phyloP scores from a whole-genome alignment of 192 early-diverging fungal species.

The Linnemannia schmuckeri region DNA sequence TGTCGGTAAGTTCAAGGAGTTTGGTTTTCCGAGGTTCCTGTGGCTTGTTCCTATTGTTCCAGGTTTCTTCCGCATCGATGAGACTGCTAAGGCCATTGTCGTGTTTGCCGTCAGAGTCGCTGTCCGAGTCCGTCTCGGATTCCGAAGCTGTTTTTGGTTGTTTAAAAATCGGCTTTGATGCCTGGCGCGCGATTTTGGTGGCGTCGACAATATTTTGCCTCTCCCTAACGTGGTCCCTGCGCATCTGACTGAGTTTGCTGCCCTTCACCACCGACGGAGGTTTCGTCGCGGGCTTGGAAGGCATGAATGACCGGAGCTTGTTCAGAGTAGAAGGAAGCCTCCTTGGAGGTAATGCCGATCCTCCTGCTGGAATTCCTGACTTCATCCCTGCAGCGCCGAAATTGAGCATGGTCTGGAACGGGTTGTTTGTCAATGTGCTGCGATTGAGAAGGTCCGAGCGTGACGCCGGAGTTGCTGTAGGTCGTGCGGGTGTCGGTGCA shows the following conservation, averaged over 20 bases:
- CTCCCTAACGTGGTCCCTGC: constrained; percentile 29
- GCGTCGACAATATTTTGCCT: constrained; percentile 32
- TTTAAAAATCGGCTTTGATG: background rate
- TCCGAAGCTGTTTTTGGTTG: constrained; percentile 5
- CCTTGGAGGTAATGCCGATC: constrained; percentile 12
- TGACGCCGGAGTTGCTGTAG: background rate
- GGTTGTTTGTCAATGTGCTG: constrained; percentile 10
- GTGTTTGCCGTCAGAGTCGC: constrained; percentile 41
- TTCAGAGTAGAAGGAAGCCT: constrained; percentile 22
- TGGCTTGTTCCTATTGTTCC: constrained; percentile 46
- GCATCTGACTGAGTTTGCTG: constrained; percentile 50
- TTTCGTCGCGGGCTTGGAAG: constrained; percentile 32
- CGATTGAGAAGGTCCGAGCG: constrained; percentile 7
- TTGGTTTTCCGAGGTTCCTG: constrained; percentile 58
- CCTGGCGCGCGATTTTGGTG: constrained; percentile 35
- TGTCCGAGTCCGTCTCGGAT: constrained; percentile 43
- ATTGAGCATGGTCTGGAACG: constrained; percentile 36
- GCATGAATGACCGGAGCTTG: constrained; percentile 5
- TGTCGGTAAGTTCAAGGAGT: constrained; percentile 53
- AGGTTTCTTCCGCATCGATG: constrained; percentile 41
- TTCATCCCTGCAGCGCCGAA: constrained; percentile 8
- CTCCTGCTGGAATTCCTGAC: constrained; percentile 21
- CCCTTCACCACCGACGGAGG: constrained; percentile 48
- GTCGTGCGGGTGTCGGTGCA: background rate
- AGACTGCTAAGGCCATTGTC: constrained; percentile 45